phyloP scores from a whole-genome alignment of 345 rosid species.

The Salix koriyanagi region DNA sequence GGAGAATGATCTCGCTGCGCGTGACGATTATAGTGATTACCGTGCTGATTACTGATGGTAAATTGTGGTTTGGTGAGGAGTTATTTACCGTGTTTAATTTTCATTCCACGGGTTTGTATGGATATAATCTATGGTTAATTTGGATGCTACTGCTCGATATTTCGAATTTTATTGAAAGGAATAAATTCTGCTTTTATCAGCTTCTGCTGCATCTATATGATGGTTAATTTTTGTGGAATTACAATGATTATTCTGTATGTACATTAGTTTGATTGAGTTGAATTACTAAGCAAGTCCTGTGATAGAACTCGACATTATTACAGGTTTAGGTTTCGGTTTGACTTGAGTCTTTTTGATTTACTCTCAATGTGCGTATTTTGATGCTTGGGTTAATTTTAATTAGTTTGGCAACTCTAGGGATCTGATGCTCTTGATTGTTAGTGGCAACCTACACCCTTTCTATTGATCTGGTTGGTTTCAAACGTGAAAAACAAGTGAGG shows the following conservation, averaged over 20 bases:
- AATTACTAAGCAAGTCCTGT: neutral
- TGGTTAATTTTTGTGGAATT: neutral
- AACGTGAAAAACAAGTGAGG: neutral
- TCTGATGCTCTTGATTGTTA: neutral
- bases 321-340: neutral
- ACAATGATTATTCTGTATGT: neutral
- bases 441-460: neutral
- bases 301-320: neutral
- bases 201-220: neutral
- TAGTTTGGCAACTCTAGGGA: neutral
- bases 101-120: neutral
- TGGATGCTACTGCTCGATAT: neutral
- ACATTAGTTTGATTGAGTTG: neutral
- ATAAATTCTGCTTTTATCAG: neutral
- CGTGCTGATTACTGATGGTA: constrained; percentile 7
- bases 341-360: neutral
- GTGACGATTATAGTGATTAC: constrained; percentile 29
- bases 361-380: neutral
- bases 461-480: neutral
- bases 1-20: constrained; percentile 17
- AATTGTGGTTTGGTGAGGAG: constrained; percentile 1
- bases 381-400: neutral
- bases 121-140: constrained; percentile 3
- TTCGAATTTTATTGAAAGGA: neutral
- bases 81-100: neutral